A percentile compares a stretch with the other conserved stretches of the same genome.
phyloP scores from a whole-genome alignment of 805 yeast genomes.

The Candida railenensis region DNA sequence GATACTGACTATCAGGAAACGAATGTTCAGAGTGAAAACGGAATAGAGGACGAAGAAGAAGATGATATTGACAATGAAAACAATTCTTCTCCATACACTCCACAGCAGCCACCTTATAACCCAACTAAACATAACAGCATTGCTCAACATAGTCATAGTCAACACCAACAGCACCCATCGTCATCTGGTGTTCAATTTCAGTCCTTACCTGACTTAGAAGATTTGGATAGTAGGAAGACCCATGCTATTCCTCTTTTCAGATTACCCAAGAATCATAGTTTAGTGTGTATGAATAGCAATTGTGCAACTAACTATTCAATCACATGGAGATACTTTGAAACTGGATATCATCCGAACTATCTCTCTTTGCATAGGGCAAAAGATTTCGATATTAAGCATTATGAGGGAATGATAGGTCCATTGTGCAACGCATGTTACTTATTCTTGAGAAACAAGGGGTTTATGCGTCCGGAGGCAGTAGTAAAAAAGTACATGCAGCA shows the following conservation, averaged over 20 bases:
- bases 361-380: slow-evolving; percentile 36
- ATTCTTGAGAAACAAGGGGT: slow-evolving; percentile 41
- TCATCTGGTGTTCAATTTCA: slow-evolving; percentile 26
- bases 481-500: slow-evolving; percentile 46
- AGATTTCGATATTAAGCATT: slow-evolving; percentile 37
- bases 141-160: slow-evolving; percentile 8
- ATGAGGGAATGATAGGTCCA: slow-evolving; percentile 49
- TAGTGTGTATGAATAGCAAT: slow-evolving; percentile 39
- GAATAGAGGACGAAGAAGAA: slow-evolving; percentile 23
- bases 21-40: slow-evolving; percentile 20
- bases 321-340: slow-evolving; percentile 45
- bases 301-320: slow-evolving; percentile 39
- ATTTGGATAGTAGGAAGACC: slow-evolving; percentile 41
- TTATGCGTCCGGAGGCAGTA: slow-evolving; percentile 46
- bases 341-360: slow-evolving; percentile 36
- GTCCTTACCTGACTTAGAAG: slow-evolving; percentile 43
- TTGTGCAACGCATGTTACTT: slow-evolving; percentile 46
- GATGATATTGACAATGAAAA: slow-evolving; percentile 22
- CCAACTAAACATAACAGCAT: slow-evolving; percentile 8
- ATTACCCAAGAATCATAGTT: slow-evolving; percentile 38
- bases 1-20: slow-evolving; percentile 36
- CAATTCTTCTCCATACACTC: slow-evolving; percentile 38
- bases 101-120: slow-evolving; percentile 40
- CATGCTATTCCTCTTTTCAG: slow-evolving; percentile 40
- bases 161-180: slow-evolving; percentile 5